Base-by-base conservation (phyloP, 148 eudicot species). In the Hydrangea macrophylla region DNA sequence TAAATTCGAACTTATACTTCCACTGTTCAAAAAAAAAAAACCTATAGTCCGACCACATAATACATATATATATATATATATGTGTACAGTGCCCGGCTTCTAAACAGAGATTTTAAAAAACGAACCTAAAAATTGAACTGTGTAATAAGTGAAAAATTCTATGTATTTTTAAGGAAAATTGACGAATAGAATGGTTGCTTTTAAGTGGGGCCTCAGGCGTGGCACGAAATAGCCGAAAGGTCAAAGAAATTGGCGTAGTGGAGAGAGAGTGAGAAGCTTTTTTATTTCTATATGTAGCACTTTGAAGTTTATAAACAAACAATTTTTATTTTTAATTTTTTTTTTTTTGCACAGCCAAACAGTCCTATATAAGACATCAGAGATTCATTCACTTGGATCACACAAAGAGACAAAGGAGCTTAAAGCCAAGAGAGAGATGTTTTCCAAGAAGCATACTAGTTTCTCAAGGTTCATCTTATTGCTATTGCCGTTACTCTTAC, bases 401-500 rank as follows among this genome's bases (percentile, higher is more conserved):
- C 53, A 71, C 36, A 60, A 39, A 58, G 15, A 63, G 15, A 10
- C 32, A 12, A 2, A 55, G 32, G 8, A 60, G 45, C 8, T 51
- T 17, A 61, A 28, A 53, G 18, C 58, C 36, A 53, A 36, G 10
- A 50, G 28, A 5, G 68, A 54, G 51, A 64, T 63, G 69, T 37
- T 32, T 17, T 23, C 58, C 48, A 45, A 33, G 50, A 33, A 32
- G 10, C 64, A 18, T 20, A 11, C 1, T 5, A 30, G 58, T 24
- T 0, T 39, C 15, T 24, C 65, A 42, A 5, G 45, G 62, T 67
- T 64, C 77, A 1, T 66, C 37, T 55, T 74, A 44, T 71, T 77
- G 68, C 62, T 77, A 54, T 58, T 73, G 31, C 73, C 58, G 28
- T 68, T 81, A 36, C 76, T 77, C 68, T 28, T 60, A 31, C 81